These are phyloP conservation scores for Botrytis sinoallii DNA, from an alignment of 2,329 filamentous ascomycete genomes.

Conservation along the genomic window DNA sequence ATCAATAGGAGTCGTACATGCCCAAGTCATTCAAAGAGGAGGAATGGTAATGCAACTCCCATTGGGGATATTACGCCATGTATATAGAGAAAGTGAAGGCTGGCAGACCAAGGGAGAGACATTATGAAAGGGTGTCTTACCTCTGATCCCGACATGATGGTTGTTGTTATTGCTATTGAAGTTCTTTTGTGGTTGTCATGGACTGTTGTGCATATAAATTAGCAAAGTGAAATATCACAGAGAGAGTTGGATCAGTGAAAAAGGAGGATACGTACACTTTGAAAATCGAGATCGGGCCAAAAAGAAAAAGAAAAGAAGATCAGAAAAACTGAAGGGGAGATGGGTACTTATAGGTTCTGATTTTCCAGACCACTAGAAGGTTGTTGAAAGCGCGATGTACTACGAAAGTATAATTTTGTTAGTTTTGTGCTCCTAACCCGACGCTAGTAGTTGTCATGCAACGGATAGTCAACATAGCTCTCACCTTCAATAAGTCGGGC, in stretches of 20 bases:
- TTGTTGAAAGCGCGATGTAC: background rate
- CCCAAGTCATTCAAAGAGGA: background rate
- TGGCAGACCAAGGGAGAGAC: background rate
- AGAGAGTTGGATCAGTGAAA: background rate
- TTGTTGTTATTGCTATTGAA: background rate
- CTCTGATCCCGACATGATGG: background rate
- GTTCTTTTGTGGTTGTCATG: background rate
- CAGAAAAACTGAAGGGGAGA: background rate
- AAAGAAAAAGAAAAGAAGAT: background rate
- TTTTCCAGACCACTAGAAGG: background rate
- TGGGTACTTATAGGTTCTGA: background rate
- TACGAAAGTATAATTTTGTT: background rate
- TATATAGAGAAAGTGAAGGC: background rate
- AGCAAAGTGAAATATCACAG: background rate
- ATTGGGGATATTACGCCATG: background rate
- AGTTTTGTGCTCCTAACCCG: background rate
- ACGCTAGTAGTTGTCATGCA: background rate
- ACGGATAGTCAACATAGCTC: background rate
- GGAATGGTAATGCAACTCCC: background rate
- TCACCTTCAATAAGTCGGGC: background rate
- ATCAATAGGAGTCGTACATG: background rate
- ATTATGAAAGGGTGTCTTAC: conserved; percentile 1
- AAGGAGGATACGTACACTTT: background rate
- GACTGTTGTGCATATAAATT: background rate
- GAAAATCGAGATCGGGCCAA: background rate